Conservation (phyloP, 495 filamentous ascomycete species). For the Hypomontagnella submonticulosa region DNA sequence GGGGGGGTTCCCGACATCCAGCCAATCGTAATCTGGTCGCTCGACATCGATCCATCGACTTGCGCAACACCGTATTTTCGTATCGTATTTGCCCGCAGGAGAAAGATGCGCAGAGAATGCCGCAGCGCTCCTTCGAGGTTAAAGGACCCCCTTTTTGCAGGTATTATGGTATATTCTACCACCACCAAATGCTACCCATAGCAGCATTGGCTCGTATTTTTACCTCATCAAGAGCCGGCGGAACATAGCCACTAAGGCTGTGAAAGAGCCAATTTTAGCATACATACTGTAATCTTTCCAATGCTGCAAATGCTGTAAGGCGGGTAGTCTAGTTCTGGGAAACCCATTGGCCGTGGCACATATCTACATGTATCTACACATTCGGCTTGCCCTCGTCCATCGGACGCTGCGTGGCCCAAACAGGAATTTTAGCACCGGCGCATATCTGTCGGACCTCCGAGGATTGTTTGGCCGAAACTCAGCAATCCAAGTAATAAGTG, state of each 20-base stretch:
- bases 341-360: background rate
- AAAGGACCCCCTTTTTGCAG: background rate
- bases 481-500: slow-evolving; percentile 3
- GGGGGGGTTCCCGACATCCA: slow-evolving; percentile 29
- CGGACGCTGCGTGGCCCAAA: slow-evolving; percentile 24
- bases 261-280: slow-evolving; percentile 18
- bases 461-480: slow-evolving; percentile 17
- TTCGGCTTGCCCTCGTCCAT: slow-evolving; percentile 22
- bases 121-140: slow-evolving; percentile 24
- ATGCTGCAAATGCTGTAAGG: slow-evolving; percentile 8
- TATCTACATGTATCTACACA: background rate
- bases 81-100: slow-evolving; percentile 41
- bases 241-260: slow-evolving; percentile 21
- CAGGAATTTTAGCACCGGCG: slow-evolving; percentile 30
- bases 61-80: slow-evolving; percentile 47
- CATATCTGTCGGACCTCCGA: slow-evolving; percentile 35
- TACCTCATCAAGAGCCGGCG: slow-evolving; percentile 8
- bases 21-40: slow-evolving; percentile 45
- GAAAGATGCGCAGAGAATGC: slow-evolving; percentile 11
- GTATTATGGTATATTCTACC: slow-evolving; percentile 12
- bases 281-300: slow-evolving; percentile 1
- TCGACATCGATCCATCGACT: slow-evolving; percentile 45
- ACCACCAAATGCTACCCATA: slow-evolving; percentile 30
- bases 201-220: slow-evolving; percentile 31
- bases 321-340: slow-evolving; percentile 4